Evolutionary conservation across 2,329 filamentous ascomycete genomes (phyloP).

Genomic region (Penicillium sp.): DNA sequence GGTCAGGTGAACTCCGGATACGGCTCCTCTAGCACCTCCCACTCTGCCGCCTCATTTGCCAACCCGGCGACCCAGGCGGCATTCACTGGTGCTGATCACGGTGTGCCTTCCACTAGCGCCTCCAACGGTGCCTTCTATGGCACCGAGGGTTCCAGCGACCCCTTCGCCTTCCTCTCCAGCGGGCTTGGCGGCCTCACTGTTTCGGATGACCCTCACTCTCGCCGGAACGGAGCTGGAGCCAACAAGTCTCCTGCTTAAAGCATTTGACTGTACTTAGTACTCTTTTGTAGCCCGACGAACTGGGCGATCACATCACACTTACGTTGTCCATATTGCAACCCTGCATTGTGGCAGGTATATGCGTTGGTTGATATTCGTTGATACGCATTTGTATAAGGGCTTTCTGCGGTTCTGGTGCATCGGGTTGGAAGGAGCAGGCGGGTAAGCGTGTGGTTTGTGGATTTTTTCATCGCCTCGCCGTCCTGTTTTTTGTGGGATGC

Average conservation of each 20-base stretch:
- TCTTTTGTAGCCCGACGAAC: constrained; percentile 13
- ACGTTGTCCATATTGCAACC: constrained; percentile 40
- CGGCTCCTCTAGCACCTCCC: constrained; percentile 72
- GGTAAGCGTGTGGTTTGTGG: constrained; percentile 42
- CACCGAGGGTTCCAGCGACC: constrained; percentile 56
- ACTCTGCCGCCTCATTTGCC: constrained; percentile 84
- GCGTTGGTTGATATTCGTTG: constrained; percentile 40
- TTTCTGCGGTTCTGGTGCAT: constrained; percentile 45
- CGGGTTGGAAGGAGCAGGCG: constrained; percentile 45
- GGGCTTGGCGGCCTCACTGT: constrained; percentile 62
- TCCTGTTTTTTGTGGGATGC: constrained; percentile 19
- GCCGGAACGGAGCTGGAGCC: constrained; percentile 46
- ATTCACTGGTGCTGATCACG: constrained; percentile 85
- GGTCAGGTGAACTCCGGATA: constrained; percentile 74
- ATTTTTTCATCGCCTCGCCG: constrained; percentile 28
- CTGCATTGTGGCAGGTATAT: constrained; percentile 38
- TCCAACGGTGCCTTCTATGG: constrained; percentile 72
- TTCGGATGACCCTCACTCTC: constrained; percentile 45
- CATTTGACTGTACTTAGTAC: constrained; percentile 13
- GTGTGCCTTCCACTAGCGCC: constrained; percentile 72
- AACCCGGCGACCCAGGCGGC: constrained; percentile 91
- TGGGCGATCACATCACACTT: constrained; percentile 23
- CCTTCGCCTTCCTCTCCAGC: constrained; percentile 64
- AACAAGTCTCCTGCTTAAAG: constrained; percentile 48
- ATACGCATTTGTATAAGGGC: constrained; percentile 46